A percentile compares a stretch with the other conserved stretches of the same genome.
phyloP scores from a whole-genome alignment of 805 yeast species.

The Myxozyma neglecta region DNA sequence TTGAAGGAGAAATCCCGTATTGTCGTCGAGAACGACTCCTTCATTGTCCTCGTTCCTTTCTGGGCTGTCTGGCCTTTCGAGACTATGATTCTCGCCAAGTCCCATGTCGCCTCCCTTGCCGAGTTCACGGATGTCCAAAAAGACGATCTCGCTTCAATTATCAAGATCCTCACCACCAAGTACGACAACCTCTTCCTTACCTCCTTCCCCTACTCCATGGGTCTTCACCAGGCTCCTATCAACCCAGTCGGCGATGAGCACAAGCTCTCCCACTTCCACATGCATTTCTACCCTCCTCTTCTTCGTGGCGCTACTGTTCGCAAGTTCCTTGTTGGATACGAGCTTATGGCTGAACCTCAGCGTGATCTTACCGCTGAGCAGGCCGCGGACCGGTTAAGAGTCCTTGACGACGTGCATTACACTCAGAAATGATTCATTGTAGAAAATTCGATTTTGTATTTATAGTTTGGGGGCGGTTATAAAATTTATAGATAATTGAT shows the following conservation, averaged over 20 bases:
- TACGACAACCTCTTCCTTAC: constrained; percentile 71
- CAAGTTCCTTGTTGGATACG: constrained; percentile 72
- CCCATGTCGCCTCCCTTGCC: constrained; percentile 52
- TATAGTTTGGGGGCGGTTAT: too few species aligned
- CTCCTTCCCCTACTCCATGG: constrained; percentile 79
- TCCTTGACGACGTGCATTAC: constrained; percentile 17
- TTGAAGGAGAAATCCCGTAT: constrained; percentile 50
- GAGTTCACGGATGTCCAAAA: constrained; percentile 51
- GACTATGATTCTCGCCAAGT: constrained; percentile 60
- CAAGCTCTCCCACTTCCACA: constrained; percentile 56
- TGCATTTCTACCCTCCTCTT: constrained; percentile 79
- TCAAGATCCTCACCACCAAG: constrained; percentile 56
- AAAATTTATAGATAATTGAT: too few species aligned
- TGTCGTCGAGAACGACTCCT: constrained; percentile 60
- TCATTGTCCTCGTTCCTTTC: constrained; percentile 69
- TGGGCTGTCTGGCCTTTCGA: constrained; percentile 88
- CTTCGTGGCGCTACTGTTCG: constrained; percentile 72
- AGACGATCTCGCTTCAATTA: constrained; percentile 55
- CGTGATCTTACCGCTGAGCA: constrained; percentile 66
- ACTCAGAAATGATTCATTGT: constrained; percentile 1
- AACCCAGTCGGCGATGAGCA: constrained; percentile 33
- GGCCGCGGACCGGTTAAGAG: constrained; percentile 57
- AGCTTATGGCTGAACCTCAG: constrained; percentile 61
- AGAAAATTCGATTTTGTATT: neutral
- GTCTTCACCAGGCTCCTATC: constrained; percentile 73